Base-by-base conservation (phyloP, 2,329 filamentous ascomycete species). In the Pseudopithomyces chartarum region DNA sequence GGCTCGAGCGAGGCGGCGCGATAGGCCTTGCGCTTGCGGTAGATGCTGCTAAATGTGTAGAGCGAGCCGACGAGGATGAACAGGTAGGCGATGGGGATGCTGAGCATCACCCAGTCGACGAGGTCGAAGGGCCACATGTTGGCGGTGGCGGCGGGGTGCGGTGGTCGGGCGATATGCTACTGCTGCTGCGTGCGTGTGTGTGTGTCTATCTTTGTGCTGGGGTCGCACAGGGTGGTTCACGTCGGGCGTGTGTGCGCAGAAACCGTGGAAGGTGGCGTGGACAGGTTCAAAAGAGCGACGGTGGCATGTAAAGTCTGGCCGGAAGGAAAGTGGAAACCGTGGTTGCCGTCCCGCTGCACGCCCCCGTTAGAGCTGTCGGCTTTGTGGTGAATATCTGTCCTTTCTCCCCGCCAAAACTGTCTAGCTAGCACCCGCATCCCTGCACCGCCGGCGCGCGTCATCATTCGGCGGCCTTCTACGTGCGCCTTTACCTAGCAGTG, bases 21-120 rank as follows among this genome's bases (percentile, higher is more conserved):
- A 63, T 75, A 69, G 57, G 90, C 88, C 85, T 97, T 95, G 77
- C 95, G 87, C 80, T 95, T 94, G 70, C 94, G 89, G 79, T 98
- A 98, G 61, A 98, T 87, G 55, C 87, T 91, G 46, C 92, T 96
- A 80, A 99, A 99, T 63, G 92, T 95, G 74, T 90, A 89, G 66
- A 99, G 86, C 34, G 92, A 94, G 70, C 92, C 92, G 70, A 91
- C 84, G 54, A 99, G 88, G 57, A 98, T 90, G 66, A 87, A 84
- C 57, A 99, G 84, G 79, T 99, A 99, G 79, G 91, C 89, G 73
- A 97, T 85, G 58, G 95, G 94, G 70, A 97, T 86, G 72, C 87
- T 82, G 59, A 98, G 88, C 79, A 90, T 90, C 79, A 90, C 81
- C 92, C 92, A 96, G 83, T 96, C 86, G 59, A 85, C 80, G 77